phyloP scores from a whole-genome alignment of 306 rosid species.

The Rosa persica region DNA sequence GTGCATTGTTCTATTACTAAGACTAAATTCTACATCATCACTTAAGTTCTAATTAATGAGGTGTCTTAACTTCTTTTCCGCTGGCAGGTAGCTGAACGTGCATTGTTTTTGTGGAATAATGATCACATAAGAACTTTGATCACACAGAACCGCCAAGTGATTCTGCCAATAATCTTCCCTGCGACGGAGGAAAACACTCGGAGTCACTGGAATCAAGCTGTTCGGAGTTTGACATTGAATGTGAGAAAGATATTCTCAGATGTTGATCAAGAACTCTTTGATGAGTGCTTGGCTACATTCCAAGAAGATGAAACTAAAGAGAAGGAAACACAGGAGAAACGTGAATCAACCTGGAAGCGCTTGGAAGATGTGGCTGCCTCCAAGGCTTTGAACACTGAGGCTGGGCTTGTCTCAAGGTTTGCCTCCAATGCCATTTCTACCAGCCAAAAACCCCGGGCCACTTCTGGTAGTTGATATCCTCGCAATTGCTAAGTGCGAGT shows the following conservation, averaged over 20 bases:
- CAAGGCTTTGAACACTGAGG: slow-evolving; percentile 49
- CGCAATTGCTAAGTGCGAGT: slow-evolving; percentile 12
- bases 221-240: slow-evolving; percentile 61
- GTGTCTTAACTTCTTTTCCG: slow-evolving; percentile 27
- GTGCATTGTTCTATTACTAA: not conserved
- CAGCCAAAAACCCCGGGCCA: slow-evolving; percentile 31
- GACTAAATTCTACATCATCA: not conserved
- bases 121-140: slow-evolving; percentile 68
- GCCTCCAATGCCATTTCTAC: slow-evolving; percentile 38
- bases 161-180: slow-evolving; percentile 58
- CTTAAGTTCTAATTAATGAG: not conserved
- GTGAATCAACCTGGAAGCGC: slow-evolving; percentile 55
- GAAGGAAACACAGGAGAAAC: slow-evolving; percentile 49
- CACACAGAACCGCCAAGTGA: slow-evolving; percentile 48
- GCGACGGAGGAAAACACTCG: slow-evolving; percentile 55
- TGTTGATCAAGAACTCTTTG: slow-evolving; percentile 51
- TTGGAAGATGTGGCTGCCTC: slow-evolving; percentile 54
- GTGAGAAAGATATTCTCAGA: slow-evolving; percentile 62
- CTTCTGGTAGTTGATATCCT: slow-evolving; percentile 31
- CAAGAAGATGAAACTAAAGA: slow-evolving; percentile 55
- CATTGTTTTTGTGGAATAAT: slow-evolving; percentile 65
- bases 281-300: slow-evolving; percentile 47
- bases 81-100: slow-evolving; percentile 73
- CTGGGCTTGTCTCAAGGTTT: slow-evolving; percentile 44
- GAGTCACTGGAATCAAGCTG: slow-evolving; percentile 71